Conservation (phyloP, 192 early-diverging fungal species). For the Spizellomyces sp. region DNA sequence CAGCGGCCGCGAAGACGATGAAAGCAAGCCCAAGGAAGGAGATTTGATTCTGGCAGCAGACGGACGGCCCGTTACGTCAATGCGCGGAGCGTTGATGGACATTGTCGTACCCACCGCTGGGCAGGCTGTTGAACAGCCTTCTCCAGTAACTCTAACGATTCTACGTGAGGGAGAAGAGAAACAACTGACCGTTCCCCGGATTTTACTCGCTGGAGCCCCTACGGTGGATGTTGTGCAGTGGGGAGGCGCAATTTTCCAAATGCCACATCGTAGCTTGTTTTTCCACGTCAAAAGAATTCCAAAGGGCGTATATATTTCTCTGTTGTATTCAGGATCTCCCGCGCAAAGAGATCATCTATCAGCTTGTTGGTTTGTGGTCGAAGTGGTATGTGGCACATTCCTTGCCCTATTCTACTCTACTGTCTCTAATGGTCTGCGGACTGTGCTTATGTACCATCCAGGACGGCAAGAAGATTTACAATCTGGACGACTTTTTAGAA, state of each 20-base stretch:
- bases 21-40: slow-evolving; percentile 27
- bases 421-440: not conserved
- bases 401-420: not conserved
- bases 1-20: slow-evolving; percentile 20
- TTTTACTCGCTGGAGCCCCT: slow-evolving; percentile 28
- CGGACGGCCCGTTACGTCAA: slow-evolving; percentile 24
- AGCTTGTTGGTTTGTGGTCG: slow-evolving; percentile 39
- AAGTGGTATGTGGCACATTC: slow-evolving; percentile 29
- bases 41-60: slow-evolving; percentile 34
- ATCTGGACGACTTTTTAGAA: slow-evolving; percentile 29
- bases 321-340: slow-evolving; percentile 48
- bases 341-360: slow-evolving; percentile 45
- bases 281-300: slow-evolving; percentile 48
- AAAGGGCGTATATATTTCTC: slow-evolving; percentile 44
- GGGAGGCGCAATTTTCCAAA: slow-evolving; percentile 45
- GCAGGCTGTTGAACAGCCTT: not conserved
- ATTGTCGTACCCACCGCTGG: slow-evolving; percentile 8
- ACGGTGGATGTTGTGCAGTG: slow-evolving; percentile 34
- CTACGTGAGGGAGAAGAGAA: slow-evolving; percentile 30
- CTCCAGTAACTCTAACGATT: slow-evolving; percentile 22
- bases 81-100: slow-evolving; percentile 35
- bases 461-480: slow-evolving; percentile 28
- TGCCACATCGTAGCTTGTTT: slow-evolving; percentile 47
- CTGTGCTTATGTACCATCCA: not conserved
- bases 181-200: slow-evolving; percentile 18